Evolutionary conservation across 768 basidiomycete genomes (phyloP), one percentile per base, ranked within the genome.

Genomic region (Auricularia heimuer): DNA sequence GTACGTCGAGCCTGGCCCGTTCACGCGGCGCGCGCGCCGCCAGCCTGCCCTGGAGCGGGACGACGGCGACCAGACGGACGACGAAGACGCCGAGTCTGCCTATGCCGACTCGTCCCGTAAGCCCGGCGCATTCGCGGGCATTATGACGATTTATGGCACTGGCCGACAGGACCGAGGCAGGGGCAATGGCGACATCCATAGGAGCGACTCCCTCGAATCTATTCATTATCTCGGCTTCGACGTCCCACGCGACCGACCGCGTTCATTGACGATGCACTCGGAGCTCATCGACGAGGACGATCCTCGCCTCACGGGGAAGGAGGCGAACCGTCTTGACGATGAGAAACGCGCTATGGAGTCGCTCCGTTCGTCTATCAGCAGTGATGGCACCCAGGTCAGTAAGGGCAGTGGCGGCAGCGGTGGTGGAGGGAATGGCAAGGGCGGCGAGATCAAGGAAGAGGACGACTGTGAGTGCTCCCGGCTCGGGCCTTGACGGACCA

Each of bases 261-360:
- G 39, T 14, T 42, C 8, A 7, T 42, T 51, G 18, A 51, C 47
- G 1, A 18, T 18, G 14, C 47, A 51, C 18, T 51, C 47, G 8
- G 83, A 86, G 16, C 64, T 82, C 7, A 73, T 88, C 45, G 90
- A 92, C 71, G 81, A 83, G 18, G 88, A 92, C 68, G 89, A 92
- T 73, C 89, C 88, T 62, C 78, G 81, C 54, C 76, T 90, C 56
- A 60, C 56, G 24, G 56, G 56, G 24, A 60, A 60, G 56, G 14
- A 60, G 56, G 24, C 34, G 29, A 60, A 60, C 24, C 56, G 56
- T 7, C 8, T 60, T 18, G 56, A 60, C 34, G 56, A 60, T 60
- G 56, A 60, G 34, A 60, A 60, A 24, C 56, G 56, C 29, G 56
- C 56, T 14, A 29, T 18, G 7, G 54, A 54, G n/a, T 54, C 54